Evolutionary conservation across 2,329 filamentous ascomycete genomes (phyloP), one percentile per base, ranked within the genome.

Genomic region (Trichoderma endophyticum): DNA sequence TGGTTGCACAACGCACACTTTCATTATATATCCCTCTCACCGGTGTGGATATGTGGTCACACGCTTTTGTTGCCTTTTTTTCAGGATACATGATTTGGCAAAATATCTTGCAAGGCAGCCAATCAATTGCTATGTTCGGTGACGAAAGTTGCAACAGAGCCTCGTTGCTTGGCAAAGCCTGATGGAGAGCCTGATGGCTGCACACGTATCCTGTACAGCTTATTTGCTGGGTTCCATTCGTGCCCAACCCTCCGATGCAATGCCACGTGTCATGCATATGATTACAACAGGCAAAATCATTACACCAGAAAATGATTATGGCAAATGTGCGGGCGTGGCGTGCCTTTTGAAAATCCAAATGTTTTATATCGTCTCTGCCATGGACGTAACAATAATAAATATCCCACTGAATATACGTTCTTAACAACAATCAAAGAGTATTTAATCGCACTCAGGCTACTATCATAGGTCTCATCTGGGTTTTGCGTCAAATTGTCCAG

Each of bases 401-500:
- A n/a, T n/a, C 7, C 9, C 7, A 43, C 3, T 43, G 1, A n/a
- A 9, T 0, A 18, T 9, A 43, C 0, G 4, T 9, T n/a, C 15
- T n/a, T 15, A 0, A 18, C 3, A 18, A 18, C 15, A 43, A 43
- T 1, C 1, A 18, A 43, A 3, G 7, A 18, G 2, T 18, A 9
- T 43, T 9, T 43, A 9, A n/a, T 43, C 15, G 0, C 39, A 43
- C 8, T 4, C 7, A 43, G 1, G 4, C 2, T n/a, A 43, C 15
- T 2, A n/a, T n/a, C 15, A n/a, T 18, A n/a, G 6, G 15, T 43
- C 15, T 43, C 15, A 9, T n/a, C 14, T 8, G 3, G 1, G 0
- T 9, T 18, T 43, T 9, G 1, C 6, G 7, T 9, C 0, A 43
- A 9, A 9, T 9, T 43, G 0, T 9, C 7, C 6, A 43, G 9